Percentiles rank a stretch among this genome's conserved stretches.
phyloP scores from a whole-genome alignment of 345 rosid genomes.

The Dipteronia sinensis region DNA sequence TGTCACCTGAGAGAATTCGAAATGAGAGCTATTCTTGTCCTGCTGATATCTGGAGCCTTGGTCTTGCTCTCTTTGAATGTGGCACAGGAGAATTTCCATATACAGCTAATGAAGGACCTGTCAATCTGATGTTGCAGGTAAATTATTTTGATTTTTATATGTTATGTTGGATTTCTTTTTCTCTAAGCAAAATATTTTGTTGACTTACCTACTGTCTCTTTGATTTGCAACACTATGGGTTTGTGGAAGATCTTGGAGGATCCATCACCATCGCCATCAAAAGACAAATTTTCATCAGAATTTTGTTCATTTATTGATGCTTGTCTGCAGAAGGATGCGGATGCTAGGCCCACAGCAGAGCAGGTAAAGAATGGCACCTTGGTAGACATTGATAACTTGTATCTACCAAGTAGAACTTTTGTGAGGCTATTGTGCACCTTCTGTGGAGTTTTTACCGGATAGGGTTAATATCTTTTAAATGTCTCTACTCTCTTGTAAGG shows the following conservation, averaged over 20 bases:
- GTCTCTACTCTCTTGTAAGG: neutral
- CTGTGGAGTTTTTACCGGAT: neutral
- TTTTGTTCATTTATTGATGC: slow-evolving; percentile 89
- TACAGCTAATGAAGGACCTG: slow-evolving; percentile 83
- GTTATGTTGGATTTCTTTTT: slow-evolving; percentile 4
- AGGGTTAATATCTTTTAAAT: neutral
- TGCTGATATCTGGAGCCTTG: slow-evolving; percentile 98
- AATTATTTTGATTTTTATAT: slow-evolving; percentile 5
- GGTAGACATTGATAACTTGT: neutral
- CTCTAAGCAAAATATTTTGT: neutral
- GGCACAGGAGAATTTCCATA: slow-evolving; percentile 97
- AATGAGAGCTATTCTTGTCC: slow-evolving; percentile 88
- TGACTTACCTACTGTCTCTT: neutral
- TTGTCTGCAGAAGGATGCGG: slow-evolving; percentile 84
- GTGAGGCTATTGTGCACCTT: neutral
- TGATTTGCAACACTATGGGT: slow-evolving; percentile 5
- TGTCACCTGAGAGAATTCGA: slow-evolving; percentile 94
- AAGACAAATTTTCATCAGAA: slow-evolving; percentile 67
- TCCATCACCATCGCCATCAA: slow-evolving; percentile 86
- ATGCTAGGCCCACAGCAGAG: slow-evolving; percentile 87
- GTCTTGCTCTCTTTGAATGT: slow-evolving; percentile 91
- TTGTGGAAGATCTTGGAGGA: slow-evolving; percentile 82
- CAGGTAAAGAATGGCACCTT: slow-evolving; percentile 50
- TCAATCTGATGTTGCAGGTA: slow-evolving; percentile 97
- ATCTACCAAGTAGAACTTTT: neutral